Conservation (phyloP, 2,329 filamentous ascomycete species). For the Triangularia setosa region DNA sequence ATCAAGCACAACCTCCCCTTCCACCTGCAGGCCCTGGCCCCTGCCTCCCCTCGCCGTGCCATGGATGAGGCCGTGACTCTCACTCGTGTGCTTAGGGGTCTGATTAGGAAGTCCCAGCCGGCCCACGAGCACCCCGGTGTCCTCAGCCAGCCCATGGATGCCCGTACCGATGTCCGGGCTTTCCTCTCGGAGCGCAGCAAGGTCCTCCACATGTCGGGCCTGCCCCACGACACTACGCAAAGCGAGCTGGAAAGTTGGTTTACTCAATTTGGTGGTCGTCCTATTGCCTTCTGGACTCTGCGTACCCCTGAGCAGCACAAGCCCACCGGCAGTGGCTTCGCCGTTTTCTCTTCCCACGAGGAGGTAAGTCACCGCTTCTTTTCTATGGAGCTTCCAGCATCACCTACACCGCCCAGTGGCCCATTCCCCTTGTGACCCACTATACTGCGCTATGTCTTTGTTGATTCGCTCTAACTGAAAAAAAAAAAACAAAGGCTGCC, state of each 20-base stretch:
- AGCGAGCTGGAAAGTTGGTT: slow-evolving; percentile 99
- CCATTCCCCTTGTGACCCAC: background rate
- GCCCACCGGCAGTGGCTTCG: slow-evolving; percentile 97
- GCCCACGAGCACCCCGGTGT: slow-evolving; percentile 92
- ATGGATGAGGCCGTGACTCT: slow-evolving; percentile 98
- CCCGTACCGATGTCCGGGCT: slow-evolving; percentile 89
- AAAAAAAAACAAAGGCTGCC: slow-evolving; percentile 61
- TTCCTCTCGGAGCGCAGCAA: slow-evolving; percentile 97
- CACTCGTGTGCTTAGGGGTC: slow-evolving; percentile 82
- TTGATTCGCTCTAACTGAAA: slow-evolving; percentile 5
- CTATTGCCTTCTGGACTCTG: slow-evolving; percentile 98
- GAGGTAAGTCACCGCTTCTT: slow-evolving; percentile 62
- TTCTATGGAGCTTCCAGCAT: background rate
- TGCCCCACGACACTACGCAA: slow-evolving; percentile 97
- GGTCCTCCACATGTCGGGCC: slow-evolving; percentile 93
- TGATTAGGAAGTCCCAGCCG: slow-evolving; percentile 95
- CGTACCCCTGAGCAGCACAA: slow-evolving; percentile 98
- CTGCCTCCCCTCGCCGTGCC: slow-evolving; percentile 88
- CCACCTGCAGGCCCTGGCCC: slow-evolving; percentile 91
- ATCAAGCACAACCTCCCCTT: slow-evolving; percentile 99
- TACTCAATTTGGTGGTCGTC: slow-evolving; percentile 94
- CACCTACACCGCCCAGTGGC: background rate
- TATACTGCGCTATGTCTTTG: background rate
- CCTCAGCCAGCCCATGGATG: slow-evolving; percentile 91
- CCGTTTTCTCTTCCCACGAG: slow-evolving; percentile 97